These are phyloP conservation scores for Hyparrhenia diplandra DNA, from an alignment of 176 grass and related monocot genomes.

Conservation along the genomic window DNA sequence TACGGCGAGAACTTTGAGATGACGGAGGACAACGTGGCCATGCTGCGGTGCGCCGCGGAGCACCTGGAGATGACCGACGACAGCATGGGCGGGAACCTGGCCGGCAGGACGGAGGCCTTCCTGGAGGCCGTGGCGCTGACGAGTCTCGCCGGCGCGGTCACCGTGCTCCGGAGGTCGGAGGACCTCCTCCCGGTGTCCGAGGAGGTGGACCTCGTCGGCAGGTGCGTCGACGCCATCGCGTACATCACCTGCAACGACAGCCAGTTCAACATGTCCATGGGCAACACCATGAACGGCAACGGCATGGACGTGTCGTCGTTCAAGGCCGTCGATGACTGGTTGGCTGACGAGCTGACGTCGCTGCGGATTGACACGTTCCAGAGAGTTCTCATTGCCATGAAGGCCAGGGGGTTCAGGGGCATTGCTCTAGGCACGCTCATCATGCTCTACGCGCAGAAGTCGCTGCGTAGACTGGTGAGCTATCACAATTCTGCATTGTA, in stretches of 20 bases:
- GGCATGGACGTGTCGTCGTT: not conserved
- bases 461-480: slow-evolving; percentile 72
- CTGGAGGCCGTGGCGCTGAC: slow-evolving; percentile 58
- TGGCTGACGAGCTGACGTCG: slow-evolving; percentile 72
- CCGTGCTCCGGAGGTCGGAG: slow-evolving; percentile 64
- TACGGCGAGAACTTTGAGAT: slow-evolving; percentile 75
- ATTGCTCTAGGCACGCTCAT: slow-evolving; percentile 71
- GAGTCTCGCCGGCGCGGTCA: slow-evolving; percentile 64
- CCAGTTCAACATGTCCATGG: slow-evolving; percentile 19
- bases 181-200: slow-evolving; percentile 70
- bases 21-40: slow-evolving; percentile 64
- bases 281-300: not conserved
- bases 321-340: slow-evolving; percentile 65
- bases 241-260: slow-evolving; percentile 44
- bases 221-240: slow-evolving; percentile 71
- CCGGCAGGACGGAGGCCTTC: slow-evolving; percentile 49
- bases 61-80: slow-evolving; percentile 90
- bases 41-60: slow-evolving; percentile 72
- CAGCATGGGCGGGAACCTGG: slow-evolving; percentile 43
- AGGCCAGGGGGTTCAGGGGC: slow-evolving; percentile 64
- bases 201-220: slow-evolving; percentile 50
- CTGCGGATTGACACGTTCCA: slow-evolving; percentile 78
- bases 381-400: slow-evolving; percentile 79
- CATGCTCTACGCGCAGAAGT: slow-evolving; percentile 96
- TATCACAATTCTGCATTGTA: not conserved